Conservation (phyloP, 352 stramenopile species). For the Ophiocytium majus region DNA sequence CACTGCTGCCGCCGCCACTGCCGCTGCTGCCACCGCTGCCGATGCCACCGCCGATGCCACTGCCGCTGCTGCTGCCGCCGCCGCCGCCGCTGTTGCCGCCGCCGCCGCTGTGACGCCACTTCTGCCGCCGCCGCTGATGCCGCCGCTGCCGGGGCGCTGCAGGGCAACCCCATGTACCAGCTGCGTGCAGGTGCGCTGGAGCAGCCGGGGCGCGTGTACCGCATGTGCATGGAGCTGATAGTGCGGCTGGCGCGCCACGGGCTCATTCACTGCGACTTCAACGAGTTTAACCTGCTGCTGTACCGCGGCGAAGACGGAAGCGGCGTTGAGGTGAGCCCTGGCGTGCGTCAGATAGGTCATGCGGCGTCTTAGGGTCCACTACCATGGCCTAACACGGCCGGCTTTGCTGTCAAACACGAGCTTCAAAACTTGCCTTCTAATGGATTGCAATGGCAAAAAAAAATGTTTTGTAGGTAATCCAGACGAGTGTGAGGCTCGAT, state of each 20-base stretch:
- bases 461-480: too few species aligned
- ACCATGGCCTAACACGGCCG: too few species aligned
- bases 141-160: constrained; percentile 29
- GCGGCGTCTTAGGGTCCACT: too few species aligned
- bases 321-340: not conserved
- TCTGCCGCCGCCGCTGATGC: not conserved
- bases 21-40: not conserved
- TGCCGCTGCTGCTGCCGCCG: not conserved
- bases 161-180: constrained; percentile 78
- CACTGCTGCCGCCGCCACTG: not conserved
- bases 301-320: not conserved
- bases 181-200: constrained; percentile 57
- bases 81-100: not conserved
- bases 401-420: too few species aligned
- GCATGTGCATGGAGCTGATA: constrained; percentile 90
- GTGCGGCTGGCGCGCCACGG: constrained; percentile 91
- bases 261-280: constrained; percentile 99
- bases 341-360: too few species aligned
- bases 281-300: constrained; percentile 99
- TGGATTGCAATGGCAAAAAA: too few species aligned
- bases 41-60: not conserved
- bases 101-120: too few species aligned
- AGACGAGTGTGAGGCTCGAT: too few species aligned
- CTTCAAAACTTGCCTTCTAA: too few species aligned
- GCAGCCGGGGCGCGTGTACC: constrained; percentile 80